Conservation (phyloP, 106 monocot genomes). For the Acorus calamus region DNA sequence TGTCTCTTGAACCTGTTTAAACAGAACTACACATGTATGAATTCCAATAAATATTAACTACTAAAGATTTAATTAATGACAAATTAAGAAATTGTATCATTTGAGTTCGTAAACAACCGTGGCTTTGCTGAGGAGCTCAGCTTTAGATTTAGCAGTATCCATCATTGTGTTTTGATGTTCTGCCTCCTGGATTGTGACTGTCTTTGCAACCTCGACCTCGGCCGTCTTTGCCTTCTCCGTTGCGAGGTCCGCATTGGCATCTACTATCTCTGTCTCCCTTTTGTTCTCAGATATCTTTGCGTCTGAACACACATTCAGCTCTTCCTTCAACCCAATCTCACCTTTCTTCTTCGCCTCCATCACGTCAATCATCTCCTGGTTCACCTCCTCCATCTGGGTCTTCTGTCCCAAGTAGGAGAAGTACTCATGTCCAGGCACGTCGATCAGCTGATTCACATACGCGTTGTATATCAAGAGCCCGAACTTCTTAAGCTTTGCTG, state of each 20-base stretch:
- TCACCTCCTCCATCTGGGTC: constrained; percentile 2
- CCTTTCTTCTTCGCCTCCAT: constrained; percentile 3
- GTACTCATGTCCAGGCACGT: constrained; percentile 13
- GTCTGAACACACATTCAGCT: constrained; percentile 42
- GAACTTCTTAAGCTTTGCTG: constrained; percentile 28
- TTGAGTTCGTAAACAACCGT: constrained; percentile 23
- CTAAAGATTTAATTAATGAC: too few species aligned
- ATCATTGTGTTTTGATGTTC: constrained; percentile 27
- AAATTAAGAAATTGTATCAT: constrained; percentile 9
- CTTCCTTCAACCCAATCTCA: constrained; percentile 27
- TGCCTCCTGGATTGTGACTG: constrained; percentile 51
- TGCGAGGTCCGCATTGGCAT: constrained; percentile 53
- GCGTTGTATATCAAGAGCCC: constrained; percentile 29
- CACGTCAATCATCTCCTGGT: not conserved
- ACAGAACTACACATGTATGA: too few species aligned
- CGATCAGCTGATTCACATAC: constrained; percentile 25
- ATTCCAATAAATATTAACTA: too few species aligned
- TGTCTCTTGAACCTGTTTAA: constrained; percentile 9
- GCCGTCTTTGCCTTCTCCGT: constrained; percentile 1
- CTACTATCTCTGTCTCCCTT: constrained; percentile 1
- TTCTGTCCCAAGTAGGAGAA: constrained; percentile 8
- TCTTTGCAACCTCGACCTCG: constrained; percentile 23
- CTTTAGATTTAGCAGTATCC: constrained; percentile 20
- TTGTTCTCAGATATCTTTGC: constrained; percentile 33
- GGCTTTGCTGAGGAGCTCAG: too few species aligned